Conservation (phyloP, 495 filamentous ascomycete genomes). For the Antarctomyces pellizariae region DNA sequence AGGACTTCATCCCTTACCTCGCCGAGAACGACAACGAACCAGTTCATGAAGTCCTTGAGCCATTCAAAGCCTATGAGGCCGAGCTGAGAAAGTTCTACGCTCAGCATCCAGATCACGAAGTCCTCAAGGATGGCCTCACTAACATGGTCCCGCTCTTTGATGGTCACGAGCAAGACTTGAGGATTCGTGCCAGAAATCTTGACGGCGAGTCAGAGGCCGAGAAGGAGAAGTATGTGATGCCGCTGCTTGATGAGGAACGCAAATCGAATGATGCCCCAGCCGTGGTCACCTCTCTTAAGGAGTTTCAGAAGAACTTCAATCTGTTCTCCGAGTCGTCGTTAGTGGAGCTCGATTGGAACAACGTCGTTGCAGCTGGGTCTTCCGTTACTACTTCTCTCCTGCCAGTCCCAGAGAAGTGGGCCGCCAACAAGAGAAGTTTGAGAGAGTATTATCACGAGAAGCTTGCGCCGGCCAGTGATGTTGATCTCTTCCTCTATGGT, state of each 20-base stretch:
- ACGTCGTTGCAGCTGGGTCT: conserved; percentile 55
- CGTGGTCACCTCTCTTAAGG: conserved; percentile 33
- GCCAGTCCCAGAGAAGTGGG: conserved; percentile 41
- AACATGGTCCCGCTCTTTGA: conserved; percentile 52
- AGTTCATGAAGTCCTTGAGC: conserved; percentile 33
- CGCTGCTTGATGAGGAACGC: conserved; percentile 32
- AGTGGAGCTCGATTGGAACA: conserved; percentile 47
- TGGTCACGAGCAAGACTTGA: conserved; percentile 27
- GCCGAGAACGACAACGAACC: conserved; percentile 25
- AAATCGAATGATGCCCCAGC: conserved; percentile 35
- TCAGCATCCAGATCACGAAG: conserved; percentile 35
- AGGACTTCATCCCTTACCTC: conserved; percentile 21
- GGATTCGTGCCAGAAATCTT: conserved; percentile 37
- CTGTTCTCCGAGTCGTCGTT: conserved; percentile 48
- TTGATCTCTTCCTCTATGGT: conserved; percentile 67
- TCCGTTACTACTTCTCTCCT: conserved; percentile 52
- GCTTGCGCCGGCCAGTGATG: conserved; percentile 59
- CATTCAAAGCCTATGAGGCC: conserved; percentile 45
- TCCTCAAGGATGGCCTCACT: conserved; percentile 31
- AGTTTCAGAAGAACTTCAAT: conserved; percentile 54
- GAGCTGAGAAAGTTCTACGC: conserved; percentile 46
- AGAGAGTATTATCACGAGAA: conserved; percentile 59
- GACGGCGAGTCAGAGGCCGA: conserved; percentile 31
- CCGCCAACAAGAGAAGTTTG: conserved; percentile 34
- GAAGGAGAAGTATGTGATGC: conserved; percentile 45